phyloP scores from a whole-genome alignment of 2,329 filamentous ascomycete genomes.

The Claviceps africana region DNA sequence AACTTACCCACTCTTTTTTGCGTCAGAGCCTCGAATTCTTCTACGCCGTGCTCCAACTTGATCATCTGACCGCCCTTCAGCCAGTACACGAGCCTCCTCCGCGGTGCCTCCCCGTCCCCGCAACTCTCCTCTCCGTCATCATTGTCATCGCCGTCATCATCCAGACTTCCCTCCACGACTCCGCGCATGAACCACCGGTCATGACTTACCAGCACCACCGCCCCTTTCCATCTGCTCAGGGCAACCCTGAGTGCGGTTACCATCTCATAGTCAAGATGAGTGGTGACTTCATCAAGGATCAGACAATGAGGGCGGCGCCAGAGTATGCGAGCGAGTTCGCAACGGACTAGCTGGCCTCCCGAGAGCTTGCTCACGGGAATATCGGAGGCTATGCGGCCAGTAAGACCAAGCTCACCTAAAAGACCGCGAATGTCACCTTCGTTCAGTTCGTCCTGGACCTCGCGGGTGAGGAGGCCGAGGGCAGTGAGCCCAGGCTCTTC shows the following conservation, averaged over 20 bases:
- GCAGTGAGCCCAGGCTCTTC: slow-evolving; percentile 44
- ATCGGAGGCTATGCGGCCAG: slow-evolving; percentile 57
- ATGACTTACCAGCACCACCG: slow-evolving; percentile 65
- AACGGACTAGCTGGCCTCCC: slow-evolving; percentile 60
- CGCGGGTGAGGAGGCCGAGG: slow-evolving; percentile 44
- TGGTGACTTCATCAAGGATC: slow-evolving; percentile 69
- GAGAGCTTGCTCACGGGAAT: slow-evolving; percentile 60
- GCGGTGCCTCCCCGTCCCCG: slow-evolving; percentile 25
- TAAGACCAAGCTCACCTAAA: slow-evolving; percentile 54
- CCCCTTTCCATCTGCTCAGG: slow-evolving; percentile 55
- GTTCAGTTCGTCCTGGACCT: slow-evolving; percentile 35
- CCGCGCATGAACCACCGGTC: slow-evolving; percentile 69
- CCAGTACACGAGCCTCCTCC: slow-evolving; percentile 44
- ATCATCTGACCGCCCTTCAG: slow-evolving; percentile 43
- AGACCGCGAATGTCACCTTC: slow-evolving; percentile 57
- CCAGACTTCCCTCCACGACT: slow-evolving; percentile 36
- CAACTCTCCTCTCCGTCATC: slow-evolving; percentile 13
- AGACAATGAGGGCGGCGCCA: slow-evolving; percentile 57
- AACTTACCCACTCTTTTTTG: slow-evolving; percentile 42
- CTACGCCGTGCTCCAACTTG: slow-evolving; percentile 44
- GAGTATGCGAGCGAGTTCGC: slow-evolving; percentile 54
- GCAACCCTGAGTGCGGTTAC: slow-evolving; percentile 57
- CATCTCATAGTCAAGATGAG: slow-evolving; percentile 73
- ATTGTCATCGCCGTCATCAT: slow-evolving; percentile 8
- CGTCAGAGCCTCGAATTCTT: slow-evolving; percentile 50